phyloP scores from a whole-genome alignment of 352 stramenopile species.

The Phytophthora parvispora region DNA sequence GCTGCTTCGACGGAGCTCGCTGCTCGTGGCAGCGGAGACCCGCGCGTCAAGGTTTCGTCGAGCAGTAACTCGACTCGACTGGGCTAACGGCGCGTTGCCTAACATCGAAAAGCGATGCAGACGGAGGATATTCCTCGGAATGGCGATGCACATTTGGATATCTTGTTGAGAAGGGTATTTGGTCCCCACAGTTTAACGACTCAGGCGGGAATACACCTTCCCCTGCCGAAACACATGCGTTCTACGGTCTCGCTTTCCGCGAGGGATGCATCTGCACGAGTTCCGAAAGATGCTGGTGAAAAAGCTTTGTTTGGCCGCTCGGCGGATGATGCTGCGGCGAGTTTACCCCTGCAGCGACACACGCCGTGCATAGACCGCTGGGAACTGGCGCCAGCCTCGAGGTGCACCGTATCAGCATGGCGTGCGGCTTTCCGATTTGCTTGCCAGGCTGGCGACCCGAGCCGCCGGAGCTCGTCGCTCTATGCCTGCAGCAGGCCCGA shows the following conservation, averaged over 20 bases:
- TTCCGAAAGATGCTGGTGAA: neutral
- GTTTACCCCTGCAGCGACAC: slow-evolving; percentile 18
- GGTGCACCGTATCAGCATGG: slow-evolving; percentile 34
- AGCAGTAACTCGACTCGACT: slow-evolving; percentile 11
- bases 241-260: neutral
- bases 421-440: slow-evolving; percentile 15
- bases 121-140: neutral
- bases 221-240: neutral
- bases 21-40: neutral
- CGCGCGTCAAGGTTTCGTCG: slow-evolving; percentile 10
- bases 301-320: neutral
- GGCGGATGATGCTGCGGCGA: slow-evolving; percentile 16
- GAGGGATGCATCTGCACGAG: neutral
- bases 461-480: slow-evolving; percentile 14
- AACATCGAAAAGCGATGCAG: no score
- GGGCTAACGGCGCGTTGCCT: neutral
- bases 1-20: slow-evolving; percentile 1
- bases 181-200: neutral
- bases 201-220: neutral
- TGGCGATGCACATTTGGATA: neutral
- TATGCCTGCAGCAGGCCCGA: slow-evolving; percentile 8
- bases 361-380: slow-evolving; percentile 26
- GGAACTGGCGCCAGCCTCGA: slow-evolving; percentile 21
- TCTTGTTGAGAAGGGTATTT: neutral
- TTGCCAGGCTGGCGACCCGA: slow-evolving; percentile 1